Base-by-base conservation (phyloP, 176 grass and related monocot genomes). In the Oryza brachyantha region DNA sequence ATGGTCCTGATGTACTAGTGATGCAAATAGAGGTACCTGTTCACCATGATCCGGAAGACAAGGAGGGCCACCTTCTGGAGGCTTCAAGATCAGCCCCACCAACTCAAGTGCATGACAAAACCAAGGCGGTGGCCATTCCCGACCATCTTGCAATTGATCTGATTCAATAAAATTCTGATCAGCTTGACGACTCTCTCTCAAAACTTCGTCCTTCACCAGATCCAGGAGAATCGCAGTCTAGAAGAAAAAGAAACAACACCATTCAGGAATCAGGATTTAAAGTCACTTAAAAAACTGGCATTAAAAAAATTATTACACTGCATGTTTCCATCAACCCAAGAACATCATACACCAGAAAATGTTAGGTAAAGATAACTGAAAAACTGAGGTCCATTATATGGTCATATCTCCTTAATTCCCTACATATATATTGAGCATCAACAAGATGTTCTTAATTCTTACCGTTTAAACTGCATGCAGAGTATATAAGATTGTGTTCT, bases 191-290 rank as follows among this genome's bases (percentile, higher is more conserved):
- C 50, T 79, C 78, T 88, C 88, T 65, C 17, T 69, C 21, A 55
- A 61, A 83, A 93, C 79, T 80, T 90, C 84, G 4, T 78, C 85
- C 68, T 76, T 97, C 75, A 93, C 89, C 46, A 90, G 66, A 84
- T 97, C 94, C 38, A 97, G 61, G 66, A 97, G 89, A 93, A 97
- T 87, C 76, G 91, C 89, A 79, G 80, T 92, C 94, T 97, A 61
- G 68, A 75, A 90, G 46, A 81, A 84, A 46, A 81, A 84, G 38
- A 86, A 32, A 12, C 36, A 74, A 43, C 76, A 82, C n/a, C 66
- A 64, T 38, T 59, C 34, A 83, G 32, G 74, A 64, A 31, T 59
- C 34, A 83, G 32, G 74, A 76, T 83, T 78, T 29, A 16, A 61
- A 37, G 16, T 62, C 42, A 68, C 4, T 73, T 24, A 19, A 57